These are phyloP conservation scores for Chimonanthus salicifolius DNA, from an alignment of 164 flowering plant genomes.

Conservation along the genomic window DNA sequence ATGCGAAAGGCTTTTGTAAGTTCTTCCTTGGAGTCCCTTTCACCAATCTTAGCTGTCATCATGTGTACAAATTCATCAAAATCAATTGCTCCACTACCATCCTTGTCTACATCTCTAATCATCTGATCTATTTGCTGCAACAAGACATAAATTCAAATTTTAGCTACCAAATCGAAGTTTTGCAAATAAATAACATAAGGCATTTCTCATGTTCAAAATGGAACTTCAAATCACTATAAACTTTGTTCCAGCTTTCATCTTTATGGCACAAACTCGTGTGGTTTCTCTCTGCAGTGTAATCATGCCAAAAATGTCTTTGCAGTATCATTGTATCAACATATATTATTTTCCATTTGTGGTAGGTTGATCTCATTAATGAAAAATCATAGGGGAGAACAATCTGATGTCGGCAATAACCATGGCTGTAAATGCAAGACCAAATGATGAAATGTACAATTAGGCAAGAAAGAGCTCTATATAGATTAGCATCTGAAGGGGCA, in stretches of 20 bases:
- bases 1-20: conserved; percentile 81
- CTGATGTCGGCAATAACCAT: neutral
- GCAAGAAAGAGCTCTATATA: neutral
- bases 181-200: neutral
- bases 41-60: conserved; percentile 98
- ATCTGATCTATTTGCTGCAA: conserved; percentile 90
- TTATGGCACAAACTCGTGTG: too few species aligned
- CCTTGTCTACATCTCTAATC: conserved; percentile 99
- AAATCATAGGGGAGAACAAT: neutral
- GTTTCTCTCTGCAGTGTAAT: too few species aligned
- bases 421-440: neutral
- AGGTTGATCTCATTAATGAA: neutral
- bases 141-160: conserved; percentile 4
- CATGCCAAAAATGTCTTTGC: too few species aligned
- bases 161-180: neutral
- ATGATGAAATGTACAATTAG: neutral
- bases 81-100: conserved; percentile 98
- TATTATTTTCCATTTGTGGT: neutral
- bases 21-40: conserved; percentile 93
- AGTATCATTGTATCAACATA: too few species aligned
- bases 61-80: conserved; percentile 89
- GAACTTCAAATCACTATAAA: neutral
- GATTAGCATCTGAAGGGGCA: neutral
- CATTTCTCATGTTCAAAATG: neutral
- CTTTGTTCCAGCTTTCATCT: too few species aligned